Conservation (phyloP, 257 asterid genomes). For the Solanum clarkiae region DNA sequence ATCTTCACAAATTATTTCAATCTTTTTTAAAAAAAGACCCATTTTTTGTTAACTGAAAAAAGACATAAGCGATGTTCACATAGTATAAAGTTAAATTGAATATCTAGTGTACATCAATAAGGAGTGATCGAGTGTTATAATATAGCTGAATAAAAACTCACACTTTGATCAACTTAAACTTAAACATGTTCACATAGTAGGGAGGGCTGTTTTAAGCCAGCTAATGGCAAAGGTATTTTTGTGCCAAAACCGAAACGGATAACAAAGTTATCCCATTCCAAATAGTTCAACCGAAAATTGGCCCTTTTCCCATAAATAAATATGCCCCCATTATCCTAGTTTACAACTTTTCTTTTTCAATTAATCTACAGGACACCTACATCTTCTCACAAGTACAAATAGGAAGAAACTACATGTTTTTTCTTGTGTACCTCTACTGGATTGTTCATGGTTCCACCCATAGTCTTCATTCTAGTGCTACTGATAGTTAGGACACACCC, state of each 20-base stretch:
- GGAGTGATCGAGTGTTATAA: neutral
- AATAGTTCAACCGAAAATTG: neutral
- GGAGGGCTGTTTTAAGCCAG: neutral
- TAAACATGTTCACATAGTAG: neutral
- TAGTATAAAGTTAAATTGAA: neutral
- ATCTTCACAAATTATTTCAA: neutral
- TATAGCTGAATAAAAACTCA: neutral
- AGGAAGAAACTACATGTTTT: neutral
- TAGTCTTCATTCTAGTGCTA: neutral
- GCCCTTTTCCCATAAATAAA: neutral
- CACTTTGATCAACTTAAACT: neutral
- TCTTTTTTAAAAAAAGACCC: neutral
- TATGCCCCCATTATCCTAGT: neutral
- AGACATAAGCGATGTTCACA: neutral
- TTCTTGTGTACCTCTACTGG: neutral
- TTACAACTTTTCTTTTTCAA: neutral
- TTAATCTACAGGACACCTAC: neutral
- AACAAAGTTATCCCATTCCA: neutral
- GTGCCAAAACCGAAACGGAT: neutral
- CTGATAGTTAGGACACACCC: neutral
- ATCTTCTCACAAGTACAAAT: neutral
- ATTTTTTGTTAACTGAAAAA: neutral
- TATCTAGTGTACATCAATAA: neutral
- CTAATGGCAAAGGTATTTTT: neutral
- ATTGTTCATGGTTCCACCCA: neutral